These are phyloP conservation scores for Inga leiocalycina DNA, from an alignment of 306 rosid species.

Conservation along the genomic window DNA sequence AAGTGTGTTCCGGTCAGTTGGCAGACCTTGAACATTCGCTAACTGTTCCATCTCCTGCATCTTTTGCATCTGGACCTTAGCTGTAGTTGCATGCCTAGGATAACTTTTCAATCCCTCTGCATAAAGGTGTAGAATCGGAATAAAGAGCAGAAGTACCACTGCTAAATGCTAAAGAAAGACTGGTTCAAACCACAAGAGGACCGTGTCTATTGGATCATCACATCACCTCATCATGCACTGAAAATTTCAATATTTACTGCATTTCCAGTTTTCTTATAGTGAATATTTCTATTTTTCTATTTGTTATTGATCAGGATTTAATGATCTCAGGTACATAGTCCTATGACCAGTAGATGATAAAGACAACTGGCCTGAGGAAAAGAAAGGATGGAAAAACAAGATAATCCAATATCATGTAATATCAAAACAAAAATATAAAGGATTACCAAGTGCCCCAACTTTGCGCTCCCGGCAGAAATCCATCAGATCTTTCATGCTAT, in stretches of 20 bases:
- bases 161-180: neutral
- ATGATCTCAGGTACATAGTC: neutral
- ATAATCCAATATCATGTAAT: neutral
- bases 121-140: constrained; percentile 17
- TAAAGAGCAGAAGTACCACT: constrained; percentile 6
- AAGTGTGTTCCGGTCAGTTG: constrained; percentile 83
- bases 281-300: neutral
- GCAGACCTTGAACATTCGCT: constrained; percentile 82
- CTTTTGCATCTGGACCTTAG: constrained; percentile 89
- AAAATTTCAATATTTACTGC: neutral
- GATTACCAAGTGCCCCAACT: constrained; percentile 71
- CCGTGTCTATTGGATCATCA: neutral
- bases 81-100: constrained; percentile 66
- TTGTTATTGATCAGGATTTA: neutral
- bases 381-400: neutral
- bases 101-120: constrained; percentile 93
- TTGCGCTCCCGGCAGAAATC: constrained; percentile 67
- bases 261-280: neutral
- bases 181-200: neutral
- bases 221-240: neutral
- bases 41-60: constrained; percentile 96
- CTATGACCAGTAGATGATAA: neutral
- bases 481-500: constrained; percentile 76
- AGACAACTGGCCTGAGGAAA: neutral
- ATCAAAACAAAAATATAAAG: neutral